Evolutionary conservation across 257 asterid genomes (phyloP).

Genomic region (Datura wrightii): DNA sequence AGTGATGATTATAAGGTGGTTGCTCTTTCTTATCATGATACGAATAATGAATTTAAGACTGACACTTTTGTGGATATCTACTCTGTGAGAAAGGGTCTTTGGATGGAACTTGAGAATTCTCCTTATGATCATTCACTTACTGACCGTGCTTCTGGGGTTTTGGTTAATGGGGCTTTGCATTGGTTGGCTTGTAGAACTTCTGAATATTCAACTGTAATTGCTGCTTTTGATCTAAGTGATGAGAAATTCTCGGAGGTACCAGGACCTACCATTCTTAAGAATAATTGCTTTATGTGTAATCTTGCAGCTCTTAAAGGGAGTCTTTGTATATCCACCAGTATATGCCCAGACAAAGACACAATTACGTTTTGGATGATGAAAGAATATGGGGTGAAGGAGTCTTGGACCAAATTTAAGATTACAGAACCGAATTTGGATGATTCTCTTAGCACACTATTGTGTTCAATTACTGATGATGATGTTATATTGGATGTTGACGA

Average conservation of each 20-base stretch:
- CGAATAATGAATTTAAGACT: conserved; percentile 41
- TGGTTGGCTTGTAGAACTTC: conserved; percentile 45
- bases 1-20: conserved; percentile 58
- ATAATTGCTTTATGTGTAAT: neutral
- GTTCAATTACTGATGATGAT: neutral
- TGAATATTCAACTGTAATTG: conserved; percentile 39
- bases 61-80: conserved; percentile 51
- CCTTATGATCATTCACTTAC: conserved; percentile 47
- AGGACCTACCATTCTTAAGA: conserved; percentile 34
- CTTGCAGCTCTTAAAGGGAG: neutral
- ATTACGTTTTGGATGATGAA: neutral
- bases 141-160: conserved; percentile 36
- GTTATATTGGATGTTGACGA: neutral
- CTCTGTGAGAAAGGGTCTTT: conserved; percentile 39
- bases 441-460: neutral
- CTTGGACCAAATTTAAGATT: neutral
- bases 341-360: neutral
- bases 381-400: neutral
- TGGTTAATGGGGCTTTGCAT: conserved; percentile 48
- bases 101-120: conserved; percentile 46
- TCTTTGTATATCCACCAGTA: neutral
- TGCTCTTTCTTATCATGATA: conserved; percentile 41
- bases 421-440: neutral
- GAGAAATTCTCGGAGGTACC: conserved; percentile 50
- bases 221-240: conserved; percentile 43